Base-by-base conservation (phyloP, 2,329 filamentous ascomycete species). In the Acephala macrosclerotiorum region DNA sequence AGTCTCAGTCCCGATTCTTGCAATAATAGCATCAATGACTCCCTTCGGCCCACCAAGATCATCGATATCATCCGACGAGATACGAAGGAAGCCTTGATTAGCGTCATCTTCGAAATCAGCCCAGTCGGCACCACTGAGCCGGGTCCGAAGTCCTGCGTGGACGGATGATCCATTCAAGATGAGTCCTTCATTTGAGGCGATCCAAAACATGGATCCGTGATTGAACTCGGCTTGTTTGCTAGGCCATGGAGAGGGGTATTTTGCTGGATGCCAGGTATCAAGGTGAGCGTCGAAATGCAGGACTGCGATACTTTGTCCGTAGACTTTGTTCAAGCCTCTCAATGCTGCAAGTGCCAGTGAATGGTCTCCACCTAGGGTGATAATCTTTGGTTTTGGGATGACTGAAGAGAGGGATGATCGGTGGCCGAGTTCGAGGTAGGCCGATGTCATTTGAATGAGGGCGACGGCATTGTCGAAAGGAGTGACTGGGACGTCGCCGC, bases 201-300 rank as follows among this genome's bases (percentile, higher is more conserved):
- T 86, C 91, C 93, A 95, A 83, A 97, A 97, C 89, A 97, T 96
- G 71, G 88, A 92, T 4, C 94, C 94, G 78, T 97, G 94, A 75
- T 90, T 97, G 81, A 96, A 96, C 71, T 90, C 86, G 1, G 87
- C 85, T 77, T 93, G 91, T 66, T 87, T 84, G 2, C 84, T 85
- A 7, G 82, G 78, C 94, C 94, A 97, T 63, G 89, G 88, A 18
- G 86, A 89, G 0, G 92, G 91, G 78, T 96, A 97, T 71, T 92
- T 90, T 26, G 84, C 86, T 80, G 73, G 66, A 45, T 77, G 70
- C 71, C 74, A 77, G 4, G 74, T 74, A 65, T 74, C 72, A 9
- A 76, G 64, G 69, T 76, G 75, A 18, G 83, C 88, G 73, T 94
- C 91, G 77, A 94, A 93, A 77, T 93, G 91, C 66, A 94, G 80